Evolutionary conservation across 805 yeast species (phyloP).

Genomic region (Hanseniaspora guilliermondii): DNA sequence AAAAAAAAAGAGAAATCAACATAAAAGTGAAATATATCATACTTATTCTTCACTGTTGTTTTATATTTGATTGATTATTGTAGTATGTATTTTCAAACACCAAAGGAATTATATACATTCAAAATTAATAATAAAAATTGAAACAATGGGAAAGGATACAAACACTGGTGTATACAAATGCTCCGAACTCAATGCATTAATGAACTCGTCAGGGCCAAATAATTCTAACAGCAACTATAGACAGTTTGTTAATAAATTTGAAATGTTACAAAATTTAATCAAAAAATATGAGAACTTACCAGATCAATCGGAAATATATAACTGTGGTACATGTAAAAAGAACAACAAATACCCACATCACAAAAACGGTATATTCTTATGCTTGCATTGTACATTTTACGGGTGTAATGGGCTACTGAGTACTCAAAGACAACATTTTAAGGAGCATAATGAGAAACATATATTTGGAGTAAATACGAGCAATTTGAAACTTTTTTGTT

Average conservation of each 20-base stretch:
- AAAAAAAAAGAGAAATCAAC: no score
- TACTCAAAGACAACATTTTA: slow-evolving; percentile 36
- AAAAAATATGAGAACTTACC: slow-evolving; percentile 7
- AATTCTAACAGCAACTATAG: slow-evolving; percentile 1
- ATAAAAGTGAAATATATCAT: no score
- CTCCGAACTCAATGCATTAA: slow-evolving; percentile 2
- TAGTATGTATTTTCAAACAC: no score
- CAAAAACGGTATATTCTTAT: slow-evolving; percentile 33
- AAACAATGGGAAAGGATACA: neutral
- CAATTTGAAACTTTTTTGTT: slow-evolving; percentile 63
- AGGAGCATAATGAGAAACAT: slow-evolving; percentile 31
- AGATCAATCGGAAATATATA: neutral
- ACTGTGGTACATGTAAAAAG: slow-evolving; percentile 9
- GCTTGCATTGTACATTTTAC: slow-evolving; percentile 65
- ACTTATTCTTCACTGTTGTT: no score
- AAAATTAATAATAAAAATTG: neutral
- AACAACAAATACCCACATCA: slow-evolving; percentile 6
- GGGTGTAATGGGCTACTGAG: slow-evolving; percentile 51
- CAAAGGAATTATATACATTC: neutral
- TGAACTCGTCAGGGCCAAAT: neutral
- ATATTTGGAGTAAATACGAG: slow-evolving; percentile 54
- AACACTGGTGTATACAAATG: neutral
- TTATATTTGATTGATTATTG: no score
- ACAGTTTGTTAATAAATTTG: slow-evolving; percentile 11
- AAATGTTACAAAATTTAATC: slow-evolving; percentile 10